Percentiles rank a stretch among this genome's conserved stretches.
phyloP scores from a whole-genome alignment of 1,284 basidiomycete species.

The Moesziomyces globuligerus region DNA sequence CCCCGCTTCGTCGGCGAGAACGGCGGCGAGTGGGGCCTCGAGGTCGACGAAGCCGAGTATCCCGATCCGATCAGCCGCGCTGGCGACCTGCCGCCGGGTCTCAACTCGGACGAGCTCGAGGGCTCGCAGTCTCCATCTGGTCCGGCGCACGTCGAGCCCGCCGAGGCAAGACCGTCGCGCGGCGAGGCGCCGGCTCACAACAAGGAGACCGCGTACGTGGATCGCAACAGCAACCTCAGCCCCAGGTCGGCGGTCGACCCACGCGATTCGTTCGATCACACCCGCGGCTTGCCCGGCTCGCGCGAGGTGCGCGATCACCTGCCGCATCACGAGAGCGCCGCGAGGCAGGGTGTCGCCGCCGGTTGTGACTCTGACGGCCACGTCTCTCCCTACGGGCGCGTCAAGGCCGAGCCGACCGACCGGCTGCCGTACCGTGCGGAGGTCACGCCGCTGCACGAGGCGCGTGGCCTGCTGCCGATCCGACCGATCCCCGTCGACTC shows the following conservation, averaged over 20 bases:
- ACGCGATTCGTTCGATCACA: slow-evolving; percentile 5
- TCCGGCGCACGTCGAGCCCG: slow-evolving; percentile 13
- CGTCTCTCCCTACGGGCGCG: slow-evolving; percentile 8
- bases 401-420: slow-evolving; percentile 11
- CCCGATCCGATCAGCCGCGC: slow-evolving; percentile 52
- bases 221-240: slow-evolving; percentile 9
- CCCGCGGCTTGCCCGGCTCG: slow-evolving; percentile 18
- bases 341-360: slow-evolving; percentile 3
- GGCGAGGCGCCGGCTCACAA: slow-evolving; percentile 2
- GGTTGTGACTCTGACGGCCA: slow-evolving; percentile 5
- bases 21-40: slow-evolving; percentile 60
- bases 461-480: slow-evolving; percentile 43
- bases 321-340: slow-evolving; percentile 8
- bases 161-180: slow-evolving; percentile 10
- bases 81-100: slow-evolving; percentile 34
- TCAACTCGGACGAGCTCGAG: slow-evolving; percentile 34
- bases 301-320: slow-evolving; percentile 3
- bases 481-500: slow-evolving; percentile 43
- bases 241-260: slow-evolving; percentile 7
- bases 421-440: slow-evolving; percentile 27
- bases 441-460: slow-evolving; percentile 44
- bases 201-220: slow-evolving; percentile 9
- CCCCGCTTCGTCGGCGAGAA: slow-evolving; percentile 59
- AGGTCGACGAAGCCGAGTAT: slow-evolving; percentile 56
- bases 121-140: slow-evolving; percentile 36